phyloP scores from a whole-genome alignment of 1,139 yeast genomes.

The Arxiozyma bovina region DNA sequence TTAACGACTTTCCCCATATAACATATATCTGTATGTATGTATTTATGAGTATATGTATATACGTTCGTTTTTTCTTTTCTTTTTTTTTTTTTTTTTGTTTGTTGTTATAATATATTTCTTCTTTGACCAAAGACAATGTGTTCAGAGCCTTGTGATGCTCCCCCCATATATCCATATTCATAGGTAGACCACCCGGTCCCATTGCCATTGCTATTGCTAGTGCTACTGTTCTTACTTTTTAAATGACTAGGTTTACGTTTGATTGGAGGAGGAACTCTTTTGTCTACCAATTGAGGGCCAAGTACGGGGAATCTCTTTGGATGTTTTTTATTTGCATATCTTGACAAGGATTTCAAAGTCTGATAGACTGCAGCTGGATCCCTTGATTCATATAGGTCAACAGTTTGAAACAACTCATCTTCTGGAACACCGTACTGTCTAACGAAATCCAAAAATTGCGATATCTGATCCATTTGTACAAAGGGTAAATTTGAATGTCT shows the following conservation, averaged over 20 bases:
- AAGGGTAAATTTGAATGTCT: constrained; percentile 73
- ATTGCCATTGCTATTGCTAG: constrained; percentile 10
- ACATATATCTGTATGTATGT: background rate
- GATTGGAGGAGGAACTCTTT: constrained; percentile 34
- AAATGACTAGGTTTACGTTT: constrained; percentile 28
- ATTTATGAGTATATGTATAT: background rate
- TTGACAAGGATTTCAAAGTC: constrained; percentile 63
- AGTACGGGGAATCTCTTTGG: constrained; percentile 38
- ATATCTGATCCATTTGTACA: constrained; percentile 81
- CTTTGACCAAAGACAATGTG: constrained; percentile 44
- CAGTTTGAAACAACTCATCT: constrained; percentile 76
- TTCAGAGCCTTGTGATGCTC: constrained; percentile 46
- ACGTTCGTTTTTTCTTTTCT: background rate
- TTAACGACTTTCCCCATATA: background rate
- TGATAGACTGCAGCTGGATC: constrained; percentile 76
- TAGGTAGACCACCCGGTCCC: constrained; percentile 45
- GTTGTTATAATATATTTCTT: constrained; percentile 34
- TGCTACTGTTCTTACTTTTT: constrained; percentile 16
- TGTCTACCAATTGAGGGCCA: constrained; percentile 41
- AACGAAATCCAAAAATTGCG: constrained; percentile 57
- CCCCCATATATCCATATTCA: constrained; percentile 52
- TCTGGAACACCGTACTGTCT: constrained; percentile 63
- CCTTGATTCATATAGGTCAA: constrained; percentile 62
- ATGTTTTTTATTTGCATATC: constrained; percentile 46
- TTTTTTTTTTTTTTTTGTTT: too few relatives aligned